Percentiles rank a stretch among this genome's conserved stretches.
phyloP scores from a whole-genome alignment of 306 rosid genomes.

The Quercus wislizeni region DNA sequence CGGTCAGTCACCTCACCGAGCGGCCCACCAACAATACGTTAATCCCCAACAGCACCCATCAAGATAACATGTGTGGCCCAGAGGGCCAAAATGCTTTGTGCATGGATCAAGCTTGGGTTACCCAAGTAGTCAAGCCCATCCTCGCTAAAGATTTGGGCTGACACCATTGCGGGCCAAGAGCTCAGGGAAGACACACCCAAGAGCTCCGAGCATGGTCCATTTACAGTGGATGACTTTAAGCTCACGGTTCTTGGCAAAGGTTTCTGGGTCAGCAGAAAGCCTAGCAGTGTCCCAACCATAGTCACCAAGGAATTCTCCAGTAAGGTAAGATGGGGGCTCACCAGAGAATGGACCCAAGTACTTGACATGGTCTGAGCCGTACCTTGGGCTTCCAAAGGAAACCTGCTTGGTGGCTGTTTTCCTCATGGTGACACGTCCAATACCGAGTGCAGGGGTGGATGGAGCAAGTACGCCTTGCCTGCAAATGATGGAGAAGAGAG shows the following conservation, averaged over 20 bases:
- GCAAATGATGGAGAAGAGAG: conserved; percentile 32
- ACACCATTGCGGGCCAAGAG: conserved; percentile 85
- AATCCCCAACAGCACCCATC: conserved; percentile 93
- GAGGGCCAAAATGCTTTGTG: conserved; percentile 92
- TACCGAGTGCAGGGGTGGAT: conserved; percentile 16
- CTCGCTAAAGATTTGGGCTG: conserved; percentile 81
- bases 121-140: conserved; percentile 97
- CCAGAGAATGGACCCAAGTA: no score
- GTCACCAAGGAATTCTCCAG: conserved; percentile 78
- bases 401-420: conserved; percentile 4
- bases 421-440: conserved; percentile 26
- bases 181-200: conserved; percentile 84
- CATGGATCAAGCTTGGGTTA: conserved; percentile 84
- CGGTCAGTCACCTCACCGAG: conserved; percentile 85
- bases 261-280: conserved; percentile 86
- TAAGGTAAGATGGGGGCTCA: conserved; percentile 54
- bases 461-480: conserved; percentile 27
- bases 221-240: conserved; percentile 74
- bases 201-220: conserved; percentile 95
- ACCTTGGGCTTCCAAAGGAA: no score
- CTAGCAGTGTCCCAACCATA: conserved; percentile 95
- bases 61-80: conserved; percentile 77
- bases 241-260: conserved; percentile 80
- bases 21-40: conserved; percentile 85
- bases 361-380: no score